Evolutionary conservation across 169 alveolate genomes (phyloP).

Genomic region (Plasmodium knowlesi): DNA sequence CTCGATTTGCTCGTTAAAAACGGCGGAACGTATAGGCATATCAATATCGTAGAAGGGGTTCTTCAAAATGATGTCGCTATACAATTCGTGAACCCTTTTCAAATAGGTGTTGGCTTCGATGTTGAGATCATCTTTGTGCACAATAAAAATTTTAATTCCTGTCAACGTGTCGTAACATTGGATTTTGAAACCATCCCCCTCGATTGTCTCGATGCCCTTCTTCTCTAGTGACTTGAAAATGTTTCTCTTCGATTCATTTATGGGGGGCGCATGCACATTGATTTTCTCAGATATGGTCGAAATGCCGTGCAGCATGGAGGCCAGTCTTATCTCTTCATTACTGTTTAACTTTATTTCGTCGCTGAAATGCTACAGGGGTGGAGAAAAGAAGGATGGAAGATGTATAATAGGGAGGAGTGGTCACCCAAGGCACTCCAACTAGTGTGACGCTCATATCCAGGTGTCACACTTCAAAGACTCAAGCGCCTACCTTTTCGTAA

Average conservation of each 20-base stretch:
- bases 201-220: constrained; percentile 91
- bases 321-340: constrained; percentile 93
- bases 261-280: constrained; percentile 78
- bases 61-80: constrained; percentile 93
- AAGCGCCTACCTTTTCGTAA: constrained; percentile 89
- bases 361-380: constrained; percentile 86
- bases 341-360: constrained; percentile 89
- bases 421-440: neutral
- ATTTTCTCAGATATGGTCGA: constrained; percentile 93
- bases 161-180: constrained; percentile 93
- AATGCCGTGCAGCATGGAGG: constrained; percentile 95
- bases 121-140: constrained; percentile 78
- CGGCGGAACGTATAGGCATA: constrained; percentile 92
- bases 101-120: constrained; percentile 81
- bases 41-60: constrained; percentile 94
- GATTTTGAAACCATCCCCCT: constrained; percentile 89
- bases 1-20: constrained; percentile 82
- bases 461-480: neutral
- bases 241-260: constrained; percentile 60
- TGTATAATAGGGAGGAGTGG: neutral
- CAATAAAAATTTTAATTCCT: constrained; percentile 79
- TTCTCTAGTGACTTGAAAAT: constrained; percentile 73
- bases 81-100: constrained; percentile 90
- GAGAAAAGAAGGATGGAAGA: neutral
- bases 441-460: neutral